A percentile compares a stretch with the other conserved stretches of the same genome.
These are phyloP conservation scores for Dictyostelium discoideum DNA, from an alignment of 78 protist species.

Conservation along the genomic window dicty_2.7 NC_007088.5:1103501-1104000, in stretches of 20 bases:
- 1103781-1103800: not conserved
- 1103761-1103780: not conserved
- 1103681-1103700: too few species aligned
- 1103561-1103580: too few species aligned
- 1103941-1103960: not conserved
- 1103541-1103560: too few species aligned
- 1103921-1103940: not conserved
- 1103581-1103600: too few species aligned
- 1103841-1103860: not conserved
- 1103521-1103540: too few species aligned
- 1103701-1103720: not conserved
- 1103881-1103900: not conserved
- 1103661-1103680: too few species aligned
- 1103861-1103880: not conserved
- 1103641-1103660: too few species aligned
- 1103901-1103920: not conserved
- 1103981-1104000: not conserved
- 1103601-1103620: too few species aligned
- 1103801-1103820: not conserved
- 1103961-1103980: not conserved
- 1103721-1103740: not conserved
- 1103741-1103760: not conserved
- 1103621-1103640: too few species aligned
- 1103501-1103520: too few species aligned
- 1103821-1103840: not conserved